Base-by-base conservation (phyloP, 352 stramenopile genomes). In the Phytophthora podocarpi region DNA sequence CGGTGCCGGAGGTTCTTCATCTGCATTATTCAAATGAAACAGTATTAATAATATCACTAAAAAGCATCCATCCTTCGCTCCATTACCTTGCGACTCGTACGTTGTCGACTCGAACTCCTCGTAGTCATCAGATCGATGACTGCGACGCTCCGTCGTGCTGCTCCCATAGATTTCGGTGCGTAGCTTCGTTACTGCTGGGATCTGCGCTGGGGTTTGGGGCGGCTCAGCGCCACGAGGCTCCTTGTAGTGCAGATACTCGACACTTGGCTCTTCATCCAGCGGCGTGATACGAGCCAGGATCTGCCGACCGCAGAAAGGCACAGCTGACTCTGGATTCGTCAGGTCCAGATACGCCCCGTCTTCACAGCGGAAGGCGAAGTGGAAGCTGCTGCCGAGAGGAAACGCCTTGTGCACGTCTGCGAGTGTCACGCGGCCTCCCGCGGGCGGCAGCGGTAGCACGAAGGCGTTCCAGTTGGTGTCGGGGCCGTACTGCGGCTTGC, bases 381-480 rank as follows among this genome's bases (percentile, higher is more conserved):
- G 84, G 55, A 80, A 93, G 32, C 63, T 70, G 20, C 50, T 72
- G 30, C 81, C 86, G 3, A 95, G 67, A 11, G 86, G 86, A 61
- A 93, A 95, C 15, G 82, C 81, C 35, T 62, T 67, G 67, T 88
- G 78, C 21, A 95, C 62, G 51, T 93, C 76, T 4, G 56, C 55
- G 4, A 95, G 76, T 0, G 62, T 67, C 23, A 93, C 71, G 15
- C 46, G 52, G 24, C 40, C 51, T 13, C 47, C 59, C 3, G 61
- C 45, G 13, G 54, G 37, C 30, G 53, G 64, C 9, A 62, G 30
- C 1, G 58, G 47, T 35, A 91, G 60, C 9, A 72, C 56, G 55
- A 93, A 93, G n/a, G 84, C 84, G 56, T 93, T 93, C 71, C 78
- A 90, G 47, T 85, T 80, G 42, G 63, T 78, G 50, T 93, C 83